Evolutionary conservation across 2,329 filamentous ascomycete genomes (phyloP).

Genomic region (Aureobasidium sp.): DNA sequence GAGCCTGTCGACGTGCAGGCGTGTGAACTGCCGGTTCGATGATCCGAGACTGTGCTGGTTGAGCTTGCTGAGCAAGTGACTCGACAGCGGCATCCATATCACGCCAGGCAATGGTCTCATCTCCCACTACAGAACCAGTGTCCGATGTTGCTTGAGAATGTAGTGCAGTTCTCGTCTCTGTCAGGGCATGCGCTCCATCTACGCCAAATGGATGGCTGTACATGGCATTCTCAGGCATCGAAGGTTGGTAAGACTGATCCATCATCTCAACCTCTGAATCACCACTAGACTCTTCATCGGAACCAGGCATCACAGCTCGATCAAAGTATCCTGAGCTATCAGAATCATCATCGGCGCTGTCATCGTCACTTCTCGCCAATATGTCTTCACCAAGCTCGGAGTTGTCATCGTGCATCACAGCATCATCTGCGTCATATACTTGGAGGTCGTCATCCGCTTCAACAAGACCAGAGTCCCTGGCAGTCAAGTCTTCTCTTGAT

Average conservation of each 20-base stretch:
- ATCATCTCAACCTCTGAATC: not conserved
- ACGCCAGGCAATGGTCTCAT: constrained; percentile 4
- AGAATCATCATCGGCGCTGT: not conserved
- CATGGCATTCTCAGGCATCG: not conserved
- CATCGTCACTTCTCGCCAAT: not conserved
- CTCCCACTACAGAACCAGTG: not conserved
- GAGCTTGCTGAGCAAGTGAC: not conserved
- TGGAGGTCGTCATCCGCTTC: not conserved
- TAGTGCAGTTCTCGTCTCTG: not conserved
- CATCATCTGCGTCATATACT: not conserved
- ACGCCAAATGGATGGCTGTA: constrained; percentile 5
- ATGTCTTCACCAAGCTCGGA: not conserved
- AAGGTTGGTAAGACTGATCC: not conserved
- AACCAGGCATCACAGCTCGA: not conserved
- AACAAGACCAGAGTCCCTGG: not conserved
- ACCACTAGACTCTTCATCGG: not conserved
- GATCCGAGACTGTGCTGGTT: not conserved
- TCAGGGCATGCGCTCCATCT: not conserved
- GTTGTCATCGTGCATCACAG: not conserved
- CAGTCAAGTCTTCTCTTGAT: constrained; percentile 2
- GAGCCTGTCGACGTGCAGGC: constrained; percentile 15
- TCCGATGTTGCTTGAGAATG: not conserved
- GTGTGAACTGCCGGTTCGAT: constrained; percentile 8
- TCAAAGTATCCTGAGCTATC: not conserved
- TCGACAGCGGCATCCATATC: constrained; percentile 11